These are phyloP conservation scores for Linnemannia exigua DNA, from an alignment of 192 early-diverging fungal species.

Conservation along the genomic window DNA sequence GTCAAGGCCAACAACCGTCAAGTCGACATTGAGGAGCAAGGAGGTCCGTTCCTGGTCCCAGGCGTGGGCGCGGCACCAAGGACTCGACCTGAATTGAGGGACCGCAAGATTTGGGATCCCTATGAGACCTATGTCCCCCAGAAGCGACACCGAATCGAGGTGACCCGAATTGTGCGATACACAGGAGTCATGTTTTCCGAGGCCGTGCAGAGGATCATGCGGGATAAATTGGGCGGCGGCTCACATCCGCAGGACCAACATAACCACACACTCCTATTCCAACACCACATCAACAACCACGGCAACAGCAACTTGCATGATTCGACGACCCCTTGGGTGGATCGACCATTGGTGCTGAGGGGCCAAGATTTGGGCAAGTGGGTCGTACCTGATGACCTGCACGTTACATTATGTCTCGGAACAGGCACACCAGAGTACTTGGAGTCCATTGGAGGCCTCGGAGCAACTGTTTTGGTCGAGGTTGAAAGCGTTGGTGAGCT, in stretches of 20 bases:
- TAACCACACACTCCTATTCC: no score
- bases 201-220: constrained; percentile 18
- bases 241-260: not conserved
- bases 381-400: constrained; percentile 47
- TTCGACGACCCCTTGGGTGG: not conserved
- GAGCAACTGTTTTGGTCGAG: constrained; percentile 39
- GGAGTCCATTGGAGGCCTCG: constrained; percentile 31
- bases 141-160: constrained; percentile 27
- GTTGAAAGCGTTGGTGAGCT: constrained; percentile 29
- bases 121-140: constrained; percentile 48
- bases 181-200: constrained; percentile 51
- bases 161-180: constrained; percentile 32
- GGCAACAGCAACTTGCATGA: not conserved
- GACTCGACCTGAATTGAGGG: constrained; percentile 33
- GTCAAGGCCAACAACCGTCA: constrained; percentile 46
- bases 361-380: constrained; percentile 30
- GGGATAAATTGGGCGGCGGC: constrained; percentile 6
- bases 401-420: constrained; percentile 41
- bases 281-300: not conserved
- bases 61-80: constrained; percentile 32
- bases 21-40: constrained; percentile 30
- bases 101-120: constrained; percentile 40
- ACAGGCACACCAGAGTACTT: constrained; percentile 18
- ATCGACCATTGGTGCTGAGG: constrained; percentile 14
- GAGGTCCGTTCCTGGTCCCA: constrained; percentile 33